phyloP scores from a whole-genome alignment of 2,329 filamentous ascomycete species.

The Talaromyces islandicus region DNA sequence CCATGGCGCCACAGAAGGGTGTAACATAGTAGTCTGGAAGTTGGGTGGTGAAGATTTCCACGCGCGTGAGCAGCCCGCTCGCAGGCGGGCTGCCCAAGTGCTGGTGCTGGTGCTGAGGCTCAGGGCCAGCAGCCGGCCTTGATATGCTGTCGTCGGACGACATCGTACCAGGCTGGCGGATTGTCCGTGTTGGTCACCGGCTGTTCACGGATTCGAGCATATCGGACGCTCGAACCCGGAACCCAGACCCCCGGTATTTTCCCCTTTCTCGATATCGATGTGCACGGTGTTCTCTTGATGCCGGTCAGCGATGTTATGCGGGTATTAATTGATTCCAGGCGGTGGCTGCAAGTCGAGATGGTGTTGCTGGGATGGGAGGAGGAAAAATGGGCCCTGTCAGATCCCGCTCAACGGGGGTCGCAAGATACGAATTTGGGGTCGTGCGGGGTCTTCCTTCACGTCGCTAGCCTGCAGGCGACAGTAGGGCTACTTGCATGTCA shows the following conservation, averaged over 20 bases:
- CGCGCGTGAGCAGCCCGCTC: slow-evolving; percentile 27
- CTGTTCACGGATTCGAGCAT: slow-evolving; percentile 37
- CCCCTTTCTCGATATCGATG: background rate
- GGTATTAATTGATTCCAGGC: background rate
- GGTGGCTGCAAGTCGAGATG: background rate
- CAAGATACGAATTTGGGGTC: slow-evolving; percentile 15
- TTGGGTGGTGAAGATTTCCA: slow-evolving; percentile 39
- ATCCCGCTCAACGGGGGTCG: background rate
- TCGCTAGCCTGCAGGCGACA: slow-evolving; percentile 16
- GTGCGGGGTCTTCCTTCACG: slow-evolving; percentile 22
- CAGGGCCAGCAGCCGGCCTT: slow-evolving; percentile 23
- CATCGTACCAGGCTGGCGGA: slow-evolving; percentile 40
- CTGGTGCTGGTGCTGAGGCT: slow-evolving; percentile 19
- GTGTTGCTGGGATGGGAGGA: background rate
- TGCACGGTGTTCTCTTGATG: background rate
- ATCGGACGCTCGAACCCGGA: slow-evolving; percentile 35
- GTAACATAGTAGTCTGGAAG: slow-evolving; percentile 61
- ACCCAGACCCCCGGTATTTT: slow-evolving; percentile 20
- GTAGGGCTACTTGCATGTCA: slow-evolving; percentile 18
- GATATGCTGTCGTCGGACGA: slow-evolving; percentile 39
- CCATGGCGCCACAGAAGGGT: slow-evolving; percentile 78
- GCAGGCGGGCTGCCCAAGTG: slow-evolving; percentile 13
- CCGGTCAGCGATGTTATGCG: background rate
- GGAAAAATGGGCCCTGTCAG: background rate
- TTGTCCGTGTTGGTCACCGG: slow-evolving; percentile 34